Evolutionary conservation across 441 rosid species (phyloP).

Genomic region (Pelargonium citronellum): DNA sequence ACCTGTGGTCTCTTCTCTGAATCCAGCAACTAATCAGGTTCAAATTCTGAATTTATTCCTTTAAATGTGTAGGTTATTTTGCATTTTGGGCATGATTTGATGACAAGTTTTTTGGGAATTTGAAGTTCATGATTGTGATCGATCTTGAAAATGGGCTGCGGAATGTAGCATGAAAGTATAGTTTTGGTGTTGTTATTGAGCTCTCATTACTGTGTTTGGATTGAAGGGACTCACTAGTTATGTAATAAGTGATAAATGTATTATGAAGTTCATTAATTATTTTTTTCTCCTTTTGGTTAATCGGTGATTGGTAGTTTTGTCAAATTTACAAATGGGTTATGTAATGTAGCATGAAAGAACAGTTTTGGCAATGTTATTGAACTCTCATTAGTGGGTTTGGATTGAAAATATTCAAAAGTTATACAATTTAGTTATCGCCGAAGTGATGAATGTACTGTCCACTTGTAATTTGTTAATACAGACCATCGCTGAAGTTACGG

Average conservation of each 20-base stretch:
- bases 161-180: neutral
- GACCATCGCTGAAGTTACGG: conserved; percentile 77
- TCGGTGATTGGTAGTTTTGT: neutral
- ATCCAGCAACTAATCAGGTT: conserved; percentile 88
- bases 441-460: neutral
- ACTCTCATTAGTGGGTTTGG: neutral
- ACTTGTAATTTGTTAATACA: conserved; percentile 23
- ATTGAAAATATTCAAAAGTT: neutral
- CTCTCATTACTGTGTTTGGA: neutral
- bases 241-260: neutral
- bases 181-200: neutral
- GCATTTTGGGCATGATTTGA: too few relatives aligned
- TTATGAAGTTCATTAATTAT: neutral
- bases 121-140: neutral
- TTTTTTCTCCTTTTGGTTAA: neutral
- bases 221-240: neutral
- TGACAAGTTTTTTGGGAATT: neutral
- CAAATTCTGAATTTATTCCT: neutral
- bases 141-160: neutral
- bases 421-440: neutral
- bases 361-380: neutral
- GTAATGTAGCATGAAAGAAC: neutral
- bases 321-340: neutral
- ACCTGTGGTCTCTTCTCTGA: conserved; percentile 49
- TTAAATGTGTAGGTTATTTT: neutral